These are phyloP conservation scores for Solanum gandarillasii DNA, from an alignment of 257 asterid species.

Conservation along the genomic window DNA sequence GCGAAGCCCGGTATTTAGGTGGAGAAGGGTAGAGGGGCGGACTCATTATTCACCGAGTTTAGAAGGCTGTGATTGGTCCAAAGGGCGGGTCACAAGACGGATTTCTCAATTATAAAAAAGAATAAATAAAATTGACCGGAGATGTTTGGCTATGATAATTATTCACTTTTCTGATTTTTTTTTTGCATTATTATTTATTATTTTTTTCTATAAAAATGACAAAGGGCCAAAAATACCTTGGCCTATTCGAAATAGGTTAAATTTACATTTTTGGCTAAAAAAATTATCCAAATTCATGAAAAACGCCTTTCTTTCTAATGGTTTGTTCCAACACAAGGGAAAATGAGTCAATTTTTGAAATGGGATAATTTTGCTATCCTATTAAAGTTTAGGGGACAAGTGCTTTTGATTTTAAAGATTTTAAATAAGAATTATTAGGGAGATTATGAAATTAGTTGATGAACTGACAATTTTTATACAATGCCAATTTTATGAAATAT, in stretches of 20 bases:
- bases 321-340: not conserved
- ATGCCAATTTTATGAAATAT: not conserved
- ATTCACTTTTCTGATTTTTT: no score
- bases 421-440: not conserved
- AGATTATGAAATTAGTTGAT: not conserved
- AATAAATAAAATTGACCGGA: not conserved
- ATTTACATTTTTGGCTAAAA: not conserved
- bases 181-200: not conserved
- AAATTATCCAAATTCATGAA: not conserved
- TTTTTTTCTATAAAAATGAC: not conserved
- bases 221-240: not conserved
- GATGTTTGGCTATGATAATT: not conserved
- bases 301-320: not conserved
- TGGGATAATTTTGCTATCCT: not conserved
- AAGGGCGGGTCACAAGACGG: rapidly evolving
- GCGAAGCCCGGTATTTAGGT: no score
- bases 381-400: not conserved
- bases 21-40: no score
- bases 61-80: no score
- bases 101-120: no score
- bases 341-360: not conserved
- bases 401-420: not conserved
- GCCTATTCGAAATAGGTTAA: not conserved
- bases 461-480: not conserved
- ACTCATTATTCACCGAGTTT: no score